Conservation (phyloP, 305 asterid genomes). For the Fraxinus dipetala region DNA sequence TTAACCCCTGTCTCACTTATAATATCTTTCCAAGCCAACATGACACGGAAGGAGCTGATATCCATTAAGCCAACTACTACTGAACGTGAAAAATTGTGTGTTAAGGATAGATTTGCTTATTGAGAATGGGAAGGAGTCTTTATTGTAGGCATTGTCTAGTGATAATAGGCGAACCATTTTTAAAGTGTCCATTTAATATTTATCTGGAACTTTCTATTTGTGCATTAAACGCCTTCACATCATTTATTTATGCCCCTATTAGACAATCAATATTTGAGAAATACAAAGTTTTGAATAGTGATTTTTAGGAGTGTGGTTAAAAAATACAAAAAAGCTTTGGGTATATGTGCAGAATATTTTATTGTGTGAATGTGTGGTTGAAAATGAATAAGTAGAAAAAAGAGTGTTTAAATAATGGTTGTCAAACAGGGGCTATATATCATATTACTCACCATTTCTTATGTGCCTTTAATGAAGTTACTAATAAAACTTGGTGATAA, state of each 20-base stretch:
- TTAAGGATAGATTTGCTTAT: not conserved
- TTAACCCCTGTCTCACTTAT: not conserved
- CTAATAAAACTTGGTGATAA: constrained; percentile 11
- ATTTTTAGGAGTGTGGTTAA: not conserved
- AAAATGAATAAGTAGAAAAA: too few relatives aligned
- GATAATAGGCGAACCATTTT: not conserved
- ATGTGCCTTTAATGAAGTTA: constrained; percentile 13
- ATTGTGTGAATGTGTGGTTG: not conserved
- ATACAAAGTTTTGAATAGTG: not conserved
- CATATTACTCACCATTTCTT: not conserved
- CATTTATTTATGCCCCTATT: not conserved
- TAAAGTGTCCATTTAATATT: not conserved
- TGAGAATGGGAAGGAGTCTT: not conserved
- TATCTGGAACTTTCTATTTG: constrained; percentile 3
- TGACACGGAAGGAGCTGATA: not conserved
- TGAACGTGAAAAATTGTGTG: not conserved
- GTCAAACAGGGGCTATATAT: not conserved
- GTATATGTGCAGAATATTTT: not conserved
- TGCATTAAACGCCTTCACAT: not conserved
- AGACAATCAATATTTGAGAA: not conserved
- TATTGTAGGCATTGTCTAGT: not conserved
- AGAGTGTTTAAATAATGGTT: not conserved
- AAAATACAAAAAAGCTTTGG: not conserved
- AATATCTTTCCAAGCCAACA: not conserved
- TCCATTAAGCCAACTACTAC: not conserved